Evolutionary conservation across 345 rosid species (phyloP).

Genomic region (Populus pruinosa): DNA sequence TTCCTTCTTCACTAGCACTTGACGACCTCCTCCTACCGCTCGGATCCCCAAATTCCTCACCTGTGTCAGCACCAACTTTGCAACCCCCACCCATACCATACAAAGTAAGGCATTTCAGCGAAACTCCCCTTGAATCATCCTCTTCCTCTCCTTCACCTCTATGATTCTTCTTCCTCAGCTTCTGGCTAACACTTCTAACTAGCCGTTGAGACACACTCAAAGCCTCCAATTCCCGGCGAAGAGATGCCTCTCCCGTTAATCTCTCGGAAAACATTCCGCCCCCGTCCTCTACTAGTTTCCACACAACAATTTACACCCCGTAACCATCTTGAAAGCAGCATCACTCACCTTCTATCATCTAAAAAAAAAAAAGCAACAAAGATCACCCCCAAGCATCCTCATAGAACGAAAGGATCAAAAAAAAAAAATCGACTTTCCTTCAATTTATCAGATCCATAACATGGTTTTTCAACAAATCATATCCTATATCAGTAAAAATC

Average conservation of each 20-base stretch:
- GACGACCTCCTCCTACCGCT: conserved; percentile 65
- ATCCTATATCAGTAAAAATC: neutral
- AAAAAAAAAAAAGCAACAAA: conserved; percentile 2
- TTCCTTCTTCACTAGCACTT: conserved; percentile 77
- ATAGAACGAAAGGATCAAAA: neutral
- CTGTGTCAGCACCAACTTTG: conserved; percentile 85
- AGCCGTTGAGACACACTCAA: conserved; percentile 72
- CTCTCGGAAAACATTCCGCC: conserved; percentile 48
- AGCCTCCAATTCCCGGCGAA: conserved; percentile 61
- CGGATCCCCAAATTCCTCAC: conserved; percentile 77
- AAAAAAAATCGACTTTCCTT: neutral
- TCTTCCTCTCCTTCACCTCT: conserved; percentile 56
- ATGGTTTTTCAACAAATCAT: neutral
- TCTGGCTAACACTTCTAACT: conserved; percentile 72
- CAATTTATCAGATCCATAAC: neutral
- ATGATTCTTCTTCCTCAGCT: conserved; percentile 51
- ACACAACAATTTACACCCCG: conserved; percentile 14
- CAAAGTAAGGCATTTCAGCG: conserved; percentile 62
- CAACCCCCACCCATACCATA: conserved; percentile 84
- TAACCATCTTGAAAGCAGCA: conserved; percentile 14
- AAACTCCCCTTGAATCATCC: conserved; percentile 49
- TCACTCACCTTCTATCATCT: conserved; percentile 4
- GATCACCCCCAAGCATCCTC: neutral
- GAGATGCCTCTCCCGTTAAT: conserved; percentile 48
- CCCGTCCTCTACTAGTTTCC: conserved; percentile 9